Evolutionary conservation across 148 eudicot species (phyloP), one percentile per base, ranked within the genome.

Genomic region (Camellia lanceoleosa): DNA sequence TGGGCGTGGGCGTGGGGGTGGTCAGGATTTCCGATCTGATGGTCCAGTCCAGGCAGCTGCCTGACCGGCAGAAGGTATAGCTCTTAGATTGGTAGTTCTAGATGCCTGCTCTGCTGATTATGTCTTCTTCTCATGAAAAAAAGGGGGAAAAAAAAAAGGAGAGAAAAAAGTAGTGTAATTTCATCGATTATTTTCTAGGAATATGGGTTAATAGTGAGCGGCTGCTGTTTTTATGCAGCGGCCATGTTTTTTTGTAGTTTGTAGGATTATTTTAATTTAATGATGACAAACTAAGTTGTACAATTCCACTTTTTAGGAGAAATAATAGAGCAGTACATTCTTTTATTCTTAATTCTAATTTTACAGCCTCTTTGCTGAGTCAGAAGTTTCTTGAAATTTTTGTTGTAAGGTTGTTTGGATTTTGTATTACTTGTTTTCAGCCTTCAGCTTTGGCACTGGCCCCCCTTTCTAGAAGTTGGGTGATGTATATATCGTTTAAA

Each of bases 1-100:
- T 68, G 84, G 84, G 4, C 78, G 84, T 68, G 86, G 87, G 12
- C 84, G 84, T 68, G 86, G 87, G 12, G 38, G 38, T 30, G 38
- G 38, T 44, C 46, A 58, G 9, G 84, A 82, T 41, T 82, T 82
- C 83, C 76, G 83, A 80, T 80, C 86, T 61, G 74, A 83, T 65
- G 78, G 77, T 19, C 73, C 65, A 23, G 68, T 69, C 74, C 20
- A 19, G 71, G 38, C 38, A 30, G 38, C 38, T 30, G 38, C 38
- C 38, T 30, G 38, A 30, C 38, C 38, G 1, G 38, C 38, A 30
- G 38, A 30, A 30, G 38, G 38, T 30, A 30, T 1, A 30, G 38
- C 38, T 30, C 38, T 30, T 30, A 30, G 38, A 30, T 30, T 30
- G 38, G 38, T 30, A 30, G 38, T 30, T 30, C 38, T 30, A 1